These are phyloP conservation scores for Mallotus repandus DNA, from an alignment of 441 rosid genomes.

Conservation along the genomic window DNA sequence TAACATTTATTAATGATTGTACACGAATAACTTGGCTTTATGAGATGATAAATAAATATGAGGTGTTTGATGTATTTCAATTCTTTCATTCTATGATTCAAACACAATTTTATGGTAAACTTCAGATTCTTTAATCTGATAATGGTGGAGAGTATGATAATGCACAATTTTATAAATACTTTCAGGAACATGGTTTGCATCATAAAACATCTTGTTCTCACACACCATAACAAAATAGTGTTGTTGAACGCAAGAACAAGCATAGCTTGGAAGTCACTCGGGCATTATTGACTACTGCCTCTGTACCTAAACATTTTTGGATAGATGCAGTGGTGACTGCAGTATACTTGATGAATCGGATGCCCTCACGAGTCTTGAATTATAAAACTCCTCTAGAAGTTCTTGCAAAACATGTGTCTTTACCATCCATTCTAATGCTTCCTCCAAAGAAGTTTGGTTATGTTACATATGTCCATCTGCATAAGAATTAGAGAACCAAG, in stretches of 20 bases:
- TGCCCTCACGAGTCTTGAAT: not conserved
- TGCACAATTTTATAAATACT: not conserved
- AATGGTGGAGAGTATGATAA: conserved; percentile 9
- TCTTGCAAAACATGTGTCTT: not conserved
- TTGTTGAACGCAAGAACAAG: conserved; percentile 1
- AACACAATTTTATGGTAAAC: not conserved
- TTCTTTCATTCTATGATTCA: not conserved
- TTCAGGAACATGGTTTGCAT: not conserved
- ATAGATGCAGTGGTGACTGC: not conserved
- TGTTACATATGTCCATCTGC: not conserved
- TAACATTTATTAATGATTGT: conserved; percentile 3
- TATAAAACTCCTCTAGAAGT: not conserved
- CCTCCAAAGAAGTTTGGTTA: conserved; percentile 5
- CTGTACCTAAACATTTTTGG: not conserved
- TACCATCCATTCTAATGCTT: not conserved
- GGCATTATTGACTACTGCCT: not conserved
- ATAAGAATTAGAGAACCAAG: not conserved
- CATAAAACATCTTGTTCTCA: not conserved
- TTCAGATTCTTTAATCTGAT: not conserved
- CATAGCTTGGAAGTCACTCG: not conserved
- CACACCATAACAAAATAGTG: not conserved
- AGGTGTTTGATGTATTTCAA: not conserved
- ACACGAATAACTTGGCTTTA: conserved; percentile 7
- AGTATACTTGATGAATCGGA: not conserved
- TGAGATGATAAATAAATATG: not conserved